These are phyloP conservation scores for Aspergillus hancockii DNA, from an alignment of 495 filamentous ascomycete genomes.

Conservation along the genomic window DNA sequence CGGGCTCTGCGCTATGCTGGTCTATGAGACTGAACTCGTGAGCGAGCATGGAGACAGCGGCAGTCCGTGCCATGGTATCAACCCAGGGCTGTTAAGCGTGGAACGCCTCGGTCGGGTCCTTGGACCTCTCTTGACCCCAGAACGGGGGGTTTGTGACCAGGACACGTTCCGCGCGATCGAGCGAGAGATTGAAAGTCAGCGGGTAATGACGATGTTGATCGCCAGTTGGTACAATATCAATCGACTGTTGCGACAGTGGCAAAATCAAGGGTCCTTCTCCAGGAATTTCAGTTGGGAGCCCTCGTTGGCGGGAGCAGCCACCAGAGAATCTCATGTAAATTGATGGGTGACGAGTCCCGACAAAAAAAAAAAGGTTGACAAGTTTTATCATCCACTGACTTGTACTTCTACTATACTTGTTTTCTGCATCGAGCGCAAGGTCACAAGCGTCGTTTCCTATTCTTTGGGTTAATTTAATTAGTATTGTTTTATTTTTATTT, in stretches of 20 bases:
- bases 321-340: too few species aligned
- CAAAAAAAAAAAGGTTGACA: too few species aligned
- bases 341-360: too few species aligned
- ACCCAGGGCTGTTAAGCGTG: constrained; percentile 15
- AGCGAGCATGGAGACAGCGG: constrained; percentile 19
- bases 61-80: constrained; percentile 17
- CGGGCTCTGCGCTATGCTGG: constrained; percentile 34
- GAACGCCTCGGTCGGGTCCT: constrained; percentile 35
- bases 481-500: neutral
- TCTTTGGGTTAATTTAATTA: too few species aligned
- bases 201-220: constrained; percentile 35
- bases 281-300: neutral
- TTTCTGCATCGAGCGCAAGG: neutral
- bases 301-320: neutral
- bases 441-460: neutral
- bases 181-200: constrained; percentile 33
- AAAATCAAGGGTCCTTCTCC: constrained; percentile 7
- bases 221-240: constrained; percentile 37
- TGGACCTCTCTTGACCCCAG: constrained; percentile 35
- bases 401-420: too few species aligned
- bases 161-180: constrained; percentile 24
- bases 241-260: constrained; percentile 34
- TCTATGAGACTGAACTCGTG: constrained; percentile 26
- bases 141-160: constrained; percentile 7
- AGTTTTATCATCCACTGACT: too few species aligned